Base-by-base conservation (phyloP, 2,329 filamentous ascomycete genomes). In the Biscogniauxia marginata region DNA sequence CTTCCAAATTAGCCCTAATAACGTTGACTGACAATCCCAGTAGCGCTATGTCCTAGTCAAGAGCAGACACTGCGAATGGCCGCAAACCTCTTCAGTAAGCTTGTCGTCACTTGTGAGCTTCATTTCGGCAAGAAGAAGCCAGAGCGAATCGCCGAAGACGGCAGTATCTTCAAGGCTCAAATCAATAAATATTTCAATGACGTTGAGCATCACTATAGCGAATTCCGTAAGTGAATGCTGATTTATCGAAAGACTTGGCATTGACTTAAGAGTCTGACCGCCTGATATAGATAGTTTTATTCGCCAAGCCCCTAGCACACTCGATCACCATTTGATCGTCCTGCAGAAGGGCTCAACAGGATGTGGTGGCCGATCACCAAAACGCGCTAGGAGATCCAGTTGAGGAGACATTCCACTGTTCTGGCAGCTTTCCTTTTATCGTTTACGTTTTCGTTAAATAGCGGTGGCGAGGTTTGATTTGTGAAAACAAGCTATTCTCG, bases 41-140 rank as follows among this genome's bases (percentile, higher is more conserved):
- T 50, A 61, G 60, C 58, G 52, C n/a, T 54, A 23, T 47, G 46
- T 30, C 34, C 57, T 57, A 53, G 61, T 50, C 18, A 18, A 16
- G 23, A 47, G 13, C 58, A 62, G 52, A 53, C 61, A 51, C 49
- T 59, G 19, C 39, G 16, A 21, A 49, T 60, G 45, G 62, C 59
- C 45, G 61, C 49, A 47, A 57, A 50, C 46, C 59, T 71, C 25
- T 66, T 71, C 54, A 67, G 62, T 45, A 63, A 65, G 20, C 54
- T 70, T 16, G 62, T 68, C 18, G 64, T 71, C 11, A 68, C 70
- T 59, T 71, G 67, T 50, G 67, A 69, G 34, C 63, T 65, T 47
- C 62, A 65, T 47, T 70, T 70, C 53, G 55, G 63, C 24, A 67
- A 67, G 49, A 64, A 66, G 50, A 67, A 66, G 52, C 65, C 63